These are phyloP conservation scores for Spergularia marina DNA, from an alignment of 148 eudicot species.

Conservation along the genomic window DNA sequence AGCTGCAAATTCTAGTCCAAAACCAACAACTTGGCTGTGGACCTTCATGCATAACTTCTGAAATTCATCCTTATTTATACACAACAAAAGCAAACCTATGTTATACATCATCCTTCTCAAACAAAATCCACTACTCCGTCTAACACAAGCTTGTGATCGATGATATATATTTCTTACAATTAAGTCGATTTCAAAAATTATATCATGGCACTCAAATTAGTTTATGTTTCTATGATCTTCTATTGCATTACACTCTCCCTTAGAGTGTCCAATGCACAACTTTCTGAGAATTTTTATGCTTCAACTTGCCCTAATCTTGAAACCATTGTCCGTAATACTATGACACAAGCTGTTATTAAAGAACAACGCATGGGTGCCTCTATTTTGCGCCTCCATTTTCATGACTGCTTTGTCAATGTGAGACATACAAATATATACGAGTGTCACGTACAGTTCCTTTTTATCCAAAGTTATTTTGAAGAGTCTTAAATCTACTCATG, in stretches of 20 bases:
- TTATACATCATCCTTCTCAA: not conserved
- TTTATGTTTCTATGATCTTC: not conserved
- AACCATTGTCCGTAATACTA: slow-evolving; percentile 24
- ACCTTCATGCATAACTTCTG: not conserved
- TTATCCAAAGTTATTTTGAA: too few species aligned
- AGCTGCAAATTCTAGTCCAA: too few species aligned
- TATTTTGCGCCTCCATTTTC: slow-evolving; percentile 42
- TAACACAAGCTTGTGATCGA: too few species aligned
- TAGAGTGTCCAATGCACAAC: slow-evolving; percentile 27
- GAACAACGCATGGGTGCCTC: slow-evolving; percentile 41
- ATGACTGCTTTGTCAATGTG: slow-evolving; percentile 44
- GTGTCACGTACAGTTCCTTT: not conserved
- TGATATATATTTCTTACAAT: too few species aligned
- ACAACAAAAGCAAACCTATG: not conserved
- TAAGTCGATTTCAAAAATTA: too few species aligned
- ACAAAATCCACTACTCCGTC: too few species aligned
- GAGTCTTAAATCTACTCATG: too few species aligned
- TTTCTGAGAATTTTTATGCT: slow-evolving; percentile 29
- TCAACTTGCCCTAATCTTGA: slow-evolving; percentile 34
- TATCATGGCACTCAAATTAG: slow-evolving; percentile 10
- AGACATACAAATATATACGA: not conserved
- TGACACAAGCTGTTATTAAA: slow-evolving; percentile 29
- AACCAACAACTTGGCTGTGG: slow-evolving; percentile 7
- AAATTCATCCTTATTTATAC: not conserved
- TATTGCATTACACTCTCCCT: not conserved